Evolutionary conservation across 225 moss, liverwort and hornwort genomes (phyloP).

Genomic region (Rhytidiadelphus loreus): DNA sequence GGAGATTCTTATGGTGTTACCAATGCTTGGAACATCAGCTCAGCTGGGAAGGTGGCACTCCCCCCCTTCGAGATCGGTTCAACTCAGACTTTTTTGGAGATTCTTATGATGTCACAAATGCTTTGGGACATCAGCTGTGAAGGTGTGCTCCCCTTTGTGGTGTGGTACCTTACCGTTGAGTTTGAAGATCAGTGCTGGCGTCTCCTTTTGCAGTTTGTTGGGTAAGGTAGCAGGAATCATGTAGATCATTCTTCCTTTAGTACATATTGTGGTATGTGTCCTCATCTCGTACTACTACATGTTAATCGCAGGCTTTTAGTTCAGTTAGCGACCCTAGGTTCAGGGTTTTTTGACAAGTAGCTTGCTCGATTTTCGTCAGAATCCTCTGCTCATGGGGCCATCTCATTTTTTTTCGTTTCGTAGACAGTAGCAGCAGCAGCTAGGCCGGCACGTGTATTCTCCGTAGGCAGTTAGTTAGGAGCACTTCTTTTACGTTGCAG

Average conservation of each 20-base stretch:
- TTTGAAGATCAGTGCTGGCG: not conserved
- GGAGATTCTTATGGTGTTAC: not conserved
- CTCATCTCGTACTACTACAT: slow-evolving; percentile 4
- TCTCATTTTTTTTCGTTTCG: slow-evolving; percentile 3
- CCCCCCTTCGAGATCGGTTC: not conserved
- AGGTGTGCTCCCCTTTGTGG: not conserved
- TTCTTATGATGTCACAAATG: not conserved
- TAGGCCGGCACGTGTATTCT: slow-evolving; percentile 7
- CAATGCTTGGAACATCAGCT: not conserved
- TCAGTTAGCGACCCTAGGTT: slow-evolving; percentile 7
- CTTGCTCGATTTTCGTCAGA: slow-evolving; percentile 5
- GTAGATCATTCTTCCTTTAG: not conserved
- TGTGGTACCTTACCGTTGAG: not conserved
- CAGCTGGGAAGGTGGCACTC: not conserved
- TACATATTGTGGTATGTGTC: slow-evolving; percentile 17
- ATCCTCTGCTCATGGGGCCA: slow-evolving; percentile 17
- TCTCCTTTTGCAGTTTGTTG: not conserved
- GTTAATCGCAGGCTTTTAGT: not conserved
- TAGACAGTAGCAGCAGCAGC: not conserved
- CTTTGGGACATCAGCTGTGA: not conserved
- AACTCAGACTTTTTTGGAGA: not conserved
- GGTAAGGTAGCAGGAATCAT: not conserved
- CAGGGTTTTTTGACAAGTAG: slow-evolving; percentile 20
- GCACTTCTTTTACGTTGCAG: not conserved
- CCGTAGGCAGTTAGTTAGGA: not conserved